These are phyloP conservation scores for Mixia osmundae DNA, from an alignment of 1,284 basidiomycete genomes.

Conservation along the genomic window DNA sequence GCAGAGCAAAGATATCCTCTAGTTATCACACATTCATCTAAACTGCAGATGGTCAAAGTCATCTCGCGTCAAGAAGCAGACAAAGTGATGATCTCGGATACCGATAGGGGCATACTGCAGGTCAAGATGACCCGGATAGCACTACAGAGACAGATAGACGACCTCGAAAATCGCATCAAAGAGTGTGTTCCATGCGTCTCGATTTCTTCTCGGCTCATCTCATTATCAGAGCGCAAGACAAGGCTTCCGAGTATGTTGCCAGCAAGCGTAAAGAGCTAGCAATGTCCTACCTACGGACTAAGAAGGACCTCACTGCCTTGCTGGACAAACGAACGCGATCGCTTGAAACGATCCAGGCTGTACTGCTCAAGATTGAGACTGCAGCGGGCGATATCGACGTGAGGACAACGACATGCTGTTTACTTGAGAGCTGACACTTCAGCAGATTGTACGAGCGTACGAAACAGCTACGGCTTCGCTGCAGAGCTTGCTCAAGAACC, in stretches of 20 bases:
- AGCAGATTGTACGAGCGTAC: conserved; percentile 70
- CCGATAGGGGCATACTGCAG: conserved; percentile 50
- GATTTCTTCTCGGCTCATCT: not conserved
- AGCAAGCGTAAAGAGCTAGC: conserved; percentile 49
- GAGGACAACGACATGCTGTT: conserved; percentile 9
- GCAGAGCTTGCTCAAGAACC: conserved; percentile 46
- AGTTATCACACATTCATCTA: too few relatives aligned
- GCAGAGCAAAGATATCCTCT: too few relatives aligned
- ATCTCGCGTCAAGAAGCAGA: conserved; percentile 21
- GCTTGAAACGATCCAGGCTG: conserved; percentile 45
- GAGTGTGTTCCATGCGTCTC: conserved; percentile 29
- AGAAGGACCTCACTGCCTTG: conserved; percentile 55
- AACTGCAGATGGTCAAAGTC: conserved; percentile 18
- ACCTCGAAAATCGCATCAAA: conserved; percentile 40
- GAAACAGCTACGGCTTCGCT: conserved; percentile 56
- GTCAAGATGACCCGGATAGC: conserved; percentile 40
- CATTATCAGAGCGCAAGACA: conserved; percentile 42
- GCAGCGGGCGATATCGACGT: conserved; percentile 74
- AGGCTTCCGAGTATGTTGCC: conserved; percentile 38
- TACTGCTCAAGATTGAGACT: conserved; percentile 58
- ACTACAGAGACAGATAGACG: conserved; percentile 40
- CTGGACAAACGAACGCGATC: conserved; percentile 48
- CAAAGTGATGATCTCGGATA: conserved; percentile 32
- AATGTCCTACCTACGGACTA: conserved; percentile 45
- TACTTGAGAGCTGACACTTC: conserved; percentile 1